Evolutionary conservation across 257 asterid genomes (phyloP).

Genomic region (Nicotiana otophora): DNA sequence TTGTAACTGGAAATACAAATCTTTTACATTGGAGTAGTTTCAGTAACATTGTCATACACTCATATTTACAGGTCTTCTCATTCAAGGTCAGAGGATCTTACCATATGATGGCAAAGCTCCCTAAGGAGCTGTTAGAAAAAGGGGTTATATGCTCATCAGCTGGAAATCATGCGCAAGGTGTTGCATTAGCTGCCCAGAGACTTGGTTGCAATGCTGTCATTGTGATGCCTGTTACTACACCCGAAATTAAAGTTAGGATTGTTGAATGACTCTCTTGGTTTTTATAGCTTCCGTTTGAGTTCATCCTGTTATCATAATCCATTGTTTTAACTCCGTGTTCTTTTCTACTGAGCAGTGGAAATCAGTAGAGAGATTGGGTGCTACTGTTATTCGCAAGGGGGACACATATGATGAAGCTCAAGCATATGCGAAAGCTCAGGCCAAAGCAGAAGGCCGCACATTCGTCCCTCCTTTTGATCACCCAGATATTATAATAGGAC

Average conservation of each 20-base stretch:
- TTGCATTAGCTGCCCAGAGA: constrained; percentile 70
- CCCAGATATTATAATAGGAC: constrained; percentile 83
- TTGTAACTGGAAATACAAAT: too few species aligned
- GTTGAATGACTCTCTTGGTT: background rate
- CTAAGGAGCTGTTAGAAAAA: constrained; percentile 53
- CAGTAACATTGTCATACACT: background rate
- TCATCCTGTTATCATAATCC: background rate
- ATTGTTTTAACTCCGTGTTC: background rate
- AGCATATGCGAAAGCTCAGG: constrained; percentile 64
- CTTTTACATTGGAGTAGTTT: background rate
- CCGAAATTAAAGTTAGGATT: constrained; percentile 73
- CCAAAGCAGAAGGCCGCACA: constrained; percentile 54
- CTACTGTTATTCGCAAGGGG: constrained; percentile 77
- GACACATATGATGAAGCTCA: constrained; percentile 92
- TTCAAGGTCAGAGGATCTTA: constrained; percentile 97
- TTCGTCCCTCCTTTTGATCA: constrained; percentile 95
- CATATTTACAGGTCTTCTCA: constrained; percentile 58
- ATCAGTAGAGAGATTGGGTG: constrained; percentile 80
- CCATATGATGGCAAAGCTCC: constrained; percentile 91
- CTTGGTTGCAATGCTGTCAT: constrained; percentile 69
- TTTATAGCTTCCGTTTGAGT: background rate
- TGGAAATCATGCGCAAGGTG: constrained; percentile 98
- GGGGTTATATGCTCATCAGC: constrained; percentile 98
- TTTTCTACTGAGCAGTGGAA: constrained; percentile 43
- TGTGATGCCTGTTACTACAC: constrained; percentile 90